These are phyloP conservation scores for Ziziphus jujuba DNA, from an alignment of 306 rosid species.

Conservation along the genomic window DNA sequence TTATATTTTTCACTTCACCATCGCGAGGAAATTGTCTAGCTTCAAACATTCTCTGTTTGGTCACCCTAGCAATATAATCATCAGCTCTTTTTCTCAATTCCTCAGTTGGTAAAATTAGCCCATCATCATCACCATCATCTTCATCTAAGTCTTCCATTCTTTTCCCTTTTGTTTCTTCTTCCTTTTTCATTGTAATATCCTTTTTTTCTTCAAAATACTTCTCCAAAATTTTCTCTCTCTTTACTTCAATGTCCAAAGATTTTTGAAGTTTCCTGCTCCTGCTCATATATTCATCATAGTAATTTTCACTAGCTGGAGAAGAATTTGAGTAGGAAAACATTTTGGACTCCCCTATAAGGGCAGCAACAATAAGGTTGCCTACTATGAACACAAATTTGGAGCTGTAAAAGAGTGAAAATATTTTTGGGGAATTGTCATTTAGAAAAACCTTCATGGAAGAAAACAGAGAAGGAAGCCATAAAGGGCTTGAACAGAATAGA, in stretches of 20 bases:
- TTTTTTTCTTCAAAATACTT: slow-evolving; percentile 22
- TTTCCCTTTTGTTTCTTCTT: slow-evolving; percentile 15
- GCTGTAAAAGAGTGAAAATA: slow-evolving; percentile 26
- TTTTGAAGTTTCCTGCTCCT: slow-evolving; percentile 22
- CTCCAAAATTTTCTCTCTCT: background rate
- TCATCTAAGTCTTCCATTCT: slow-evolving; percentile 12
- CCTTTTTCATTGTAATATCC: slow-evolving; percentile 14
- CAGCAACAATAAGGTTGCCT: slow-evolving; percentile 45
- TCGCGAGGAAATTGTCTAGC: slow-evolving; percentile 39
- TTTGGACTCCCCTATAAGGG: slow-evolving; percentile 53
- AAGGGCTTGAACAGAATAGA: slow-evolving; percentile 28
- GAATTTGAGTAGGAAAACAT: slow-evolving; percentile 36
- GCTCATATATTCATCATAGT: slow-evolving; percentile 42
- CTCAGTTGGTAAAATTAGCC: slow-evolving; percentile 29
- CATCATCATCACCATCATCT: slow-evolving; percentile 16
- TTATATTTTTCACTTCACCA: slow-evolving; percentile 11
- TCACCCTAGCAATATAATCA: slow-evolving; percentile 81
- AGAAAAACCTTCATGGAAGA: slow-evolving; percentile 27
- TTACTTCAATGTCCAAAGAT: slow-evolving; percentile 22
- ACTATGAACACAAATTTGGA: slow-evolving; percentile 45
- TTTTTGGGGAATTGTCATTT: slow-evolving; percentile 17
- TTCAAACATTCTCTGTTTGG: slow-evolving; percentile 60
- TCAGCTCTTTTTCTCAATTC: slow-evolving; percentile 80
- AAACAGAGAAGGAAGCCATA: slow-evolving; percentile 38
- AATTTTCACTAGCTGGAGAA: slow-evolving; percentile 37